Percentiles rank a stretch among this genome's conserved stretches.
These are phyloP conservation scores for Amanita muscaria DNA, from an alignment of 768 basidiomycete species.

Conservation along the genomic window DNA sequence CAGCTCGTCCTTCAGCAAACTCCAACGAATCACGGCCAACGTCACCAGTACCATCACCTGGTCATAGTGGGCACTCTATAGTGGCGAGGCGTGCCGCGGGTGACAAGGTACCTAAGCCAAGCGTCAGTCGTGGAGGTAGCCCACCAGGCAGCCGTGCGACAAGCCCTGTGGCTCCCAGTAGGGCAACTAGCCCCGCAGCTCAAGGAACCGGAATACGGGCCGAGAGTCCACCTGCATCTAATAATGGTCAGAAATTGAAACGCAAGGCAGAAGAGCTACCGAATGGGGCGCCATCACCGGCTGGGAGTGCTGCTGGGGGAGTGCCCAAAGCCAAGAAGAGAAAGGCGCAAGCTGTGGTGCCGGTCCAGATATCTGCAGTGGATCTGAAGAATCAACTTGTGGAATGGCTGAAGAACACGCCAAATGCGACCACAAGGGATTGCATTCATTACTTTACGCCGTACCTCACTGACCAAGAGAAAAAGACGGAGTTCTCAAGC, in stretches of 20 bases:
- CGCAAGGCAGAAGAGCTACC: slow-evolving; percentile 38
- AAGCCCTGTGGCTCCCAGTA: slow-evolving; percentile 37
- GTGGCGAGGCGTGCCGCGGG: slow-evolving; percentile 83
- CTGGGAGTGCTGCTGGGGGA: slow-evolving; percentile 11
- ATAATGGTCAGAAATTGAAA: slow-evolving; percentile 24
- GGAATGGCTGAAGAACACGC: slow-evolving; percentile 64
- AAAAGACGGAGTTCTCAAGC: slow-evolving; percentile 68
- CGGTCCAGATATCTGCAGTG: slow-evolving; percentile 33
- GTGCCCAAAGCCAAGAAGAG: slow-evolving; percentile 45
- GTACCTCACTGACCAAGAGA: slow-evolving; percentile 58
- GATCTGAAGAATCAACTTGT: slow-evolving; percentile 63
- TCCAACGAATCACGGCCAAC: slow-evolving; percentile 44
- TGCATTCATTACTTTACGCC: slow-evolving; percentile 76
- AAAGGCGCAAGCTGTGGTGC: slow-evolving; percentile 35
- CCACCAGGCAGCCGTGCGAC: slow-evolving; percentile 51
- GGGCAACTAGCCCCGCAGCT: slow-evolving; percentile 35
- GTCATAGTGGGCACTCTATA: slow-evolving; percentile 66
- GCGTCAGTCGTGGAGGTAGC: slow-evolving; percentile 47
- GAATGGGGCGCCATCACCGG: slow-evolving; percentile 15
- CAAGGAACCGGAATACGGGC: slow-evolving; percentile 20
- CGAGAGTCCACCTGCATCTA: slow-evolving; percentile 23
- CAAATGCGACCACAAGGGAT: slow-evolving; percentile 67
- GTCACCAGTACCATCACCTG: slow-evolving; percentile 47
- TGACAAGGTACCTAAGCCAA: slow-evolving; percentile 60
- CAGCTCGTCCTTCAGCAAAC: slow-evolving; percentile 24